These are phyloP conservation scores for Colletotrichum lupini DNA, from an alignment of 2,329 filamentous ascomycete species.

Conservation along the genomic window DNA sequence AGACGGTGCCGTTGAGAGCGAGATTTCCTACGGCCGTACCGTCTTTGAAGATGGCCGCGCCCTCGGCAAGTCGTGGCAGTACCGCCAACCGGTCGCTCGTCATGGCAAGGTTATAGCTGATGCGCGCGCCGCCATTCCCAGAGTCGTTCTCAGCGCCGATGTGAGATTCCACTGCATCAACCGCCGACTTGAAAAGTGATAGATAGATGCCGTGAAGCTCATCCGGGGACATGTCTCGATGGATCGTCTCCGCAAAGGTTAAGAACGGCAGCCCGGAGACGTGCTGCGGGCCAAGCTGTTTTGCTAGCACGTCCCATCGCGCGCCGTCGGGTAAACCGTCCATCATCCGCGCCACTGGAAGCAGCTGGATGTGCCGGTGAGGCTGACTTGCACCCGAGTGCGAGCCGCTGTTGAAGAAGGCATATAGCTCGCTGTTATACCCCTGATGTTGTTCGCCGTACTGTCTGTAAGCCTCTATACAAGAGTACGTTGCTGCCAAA, in stretches of 20 bases:
- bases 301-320: constrained; percentile 63
- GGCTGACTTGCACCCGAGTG: constrained; percentile 78
- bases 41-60: constrained; percentile 46
- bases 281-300: constrained; percentile 44
- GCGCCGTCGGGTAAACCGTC: constrained; percentile 54
- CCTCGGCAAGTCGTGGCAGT: constrained; percentile 65
- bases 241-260: constrained; percentile 54
- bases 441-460: constrained; percentile 40
- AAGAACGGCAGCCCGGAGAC: constrained; percentile 51
- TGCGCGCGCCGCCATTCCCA: constrained; percentile 55
- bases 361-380: constrained; percentile 78
- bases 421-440: constrained; percentile 59
- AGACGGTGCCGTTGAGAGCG: constrained; percentile 70
- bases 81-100: constrained; percentile 64
- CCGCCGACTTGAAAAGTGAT: constrained; percentile 58
- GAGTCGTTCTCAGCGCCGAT: constrained; percentile 36
- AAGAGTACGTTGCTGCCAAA: constrained; percentile 69
- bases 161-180: constrained; percentile 47
- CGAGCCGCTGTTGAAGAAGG: constrained; percentile 77
- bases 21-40: constrained; percentile 53
- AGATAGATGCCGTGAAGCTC: constrained; percentile 58
- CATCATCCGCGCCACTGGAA: constrained; percentile 73
- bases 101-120: constrained; percentile 74
- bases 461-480: constrained; percentile 65
- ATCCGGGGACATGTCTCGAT: constrained; percentile 44